Conservation (phyloP, 2,329 filamentous ascomycete genomes). For the Epicoccum nigrum region DNA sequence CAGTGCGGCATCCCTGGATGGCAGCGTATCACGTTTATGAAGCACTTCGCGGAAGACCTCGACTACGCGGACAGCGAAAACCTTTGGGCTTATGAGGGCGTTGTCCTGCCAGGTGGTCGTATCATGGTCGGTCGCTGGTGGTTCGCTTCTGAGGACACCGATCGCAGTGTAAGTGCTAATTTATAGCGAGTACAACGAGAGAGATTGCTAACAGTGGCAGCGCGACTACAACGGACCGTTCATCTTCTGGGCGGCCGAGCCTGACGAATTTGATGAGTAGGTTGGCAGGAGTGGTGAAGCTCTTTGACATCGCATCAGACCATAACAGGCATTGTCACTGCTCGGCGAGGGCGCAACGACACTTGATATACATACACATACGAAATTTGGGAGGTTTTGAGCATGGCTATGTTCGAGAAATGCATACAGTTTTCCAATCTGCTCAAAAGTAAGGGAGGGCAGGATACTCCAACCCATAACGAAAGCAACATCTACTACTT, state of each 20-base stretch:
- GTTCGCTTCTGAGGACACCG: conserved; percentile 37
- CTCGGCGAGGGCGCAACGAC: too few species aligned
- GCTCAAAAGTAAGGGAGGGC: not conserved
- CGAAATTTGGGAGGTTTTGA: not conserved
- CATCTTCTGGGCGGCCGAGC: conserved; percentile 46
- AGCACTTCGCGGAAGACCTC: conserved; percentile 51
- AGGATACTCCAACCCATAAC: not conserved
- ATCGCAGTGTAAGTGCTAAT: conserved; percentile 26
- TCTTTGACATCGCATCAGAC: not conserved
- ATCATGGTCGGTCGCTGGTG: conserved; percentile 58
- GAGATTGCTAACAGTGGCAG: conserved; percentile 20
- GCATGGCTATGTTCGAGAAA: not conserved
- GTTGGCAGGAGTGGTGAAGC: not conserved
- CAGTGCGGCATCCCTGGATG: conserved; percentile 59
- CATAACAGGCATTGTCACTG: not conserved
- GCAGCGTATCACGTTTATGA: conserved; percentile 62
- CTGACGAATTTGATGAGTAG: conserved; percentile 6
- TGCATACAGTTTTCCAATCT: too few species aligned
- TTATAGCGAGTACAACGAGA: not conserved
- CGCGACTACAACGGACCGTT: conserved; percentile 34
- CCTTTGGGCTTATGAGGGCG: conserved; percentile 57
- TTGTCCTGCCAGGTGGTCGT: conserved; percentile 55
- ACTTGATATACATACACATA: not conserved
- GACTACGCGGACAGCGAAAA: conserved; percentile 39
- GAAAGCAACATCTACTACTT: not conserved